These are phyloP conservation scores for Leptomonas seymouri DNA, from an alignment of 208 protist species.

Conservation along the genomic window DNA sequence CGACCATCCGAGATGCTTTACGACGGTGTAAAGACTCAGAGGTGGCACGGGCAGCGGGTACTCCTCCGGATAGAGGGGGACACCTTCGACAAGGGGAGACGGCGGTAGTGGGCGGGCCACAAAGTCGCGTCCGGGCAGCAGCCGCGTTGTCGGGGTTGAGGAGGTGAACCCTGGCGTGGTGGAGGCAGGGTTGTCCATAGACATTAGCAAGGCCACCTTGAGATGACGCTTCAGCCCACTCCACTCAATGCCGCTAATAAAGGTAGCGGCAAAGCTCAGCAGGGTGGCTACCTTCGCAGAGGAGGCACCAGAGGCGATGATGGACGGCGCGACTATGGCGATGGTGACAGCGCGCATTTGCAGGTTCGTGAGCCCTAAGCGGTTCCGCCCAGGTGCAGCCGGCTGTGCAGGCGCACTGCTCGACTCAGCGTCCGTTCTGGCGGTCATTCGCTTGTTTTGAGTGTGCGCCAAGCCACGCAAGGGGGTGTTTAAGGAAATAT, in stretches of 20 bases:
- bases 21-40: constrained; percentile 39
- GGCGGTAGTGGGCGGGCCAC: constrained; percentile 21
- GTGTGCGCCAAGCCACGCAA: not conserved
- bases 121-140: constrained; percentile 10
- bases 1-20: constrained; percentile 63
- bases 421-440: not conserved
- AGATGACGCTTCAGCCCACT: constrained; percentile 81
- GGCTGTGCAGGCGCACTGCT: constrained; percentile 2
- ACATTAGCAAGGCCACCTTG: constrained; percentile 72
- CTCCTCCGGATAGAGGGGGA: constrained; percentile 41
- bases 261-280: constrained; percentile 52
- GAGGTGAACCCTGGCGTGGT: constrained; percentile 3
- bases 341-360: constrained; percentile 66
- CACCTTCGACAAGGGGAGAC: constrained; percentile 29
- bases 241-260: constrained; percentile 76
- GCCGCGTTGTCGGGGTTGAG: not conserved
- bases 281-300: constrained; percentile 44
- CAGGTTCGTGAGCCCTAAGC: constrained; percentile 50
- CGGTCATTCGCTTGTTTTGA: not conserved
- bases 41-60: constrained; percentile 62
- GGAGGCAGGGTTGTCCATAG: constrained; percentile 14
- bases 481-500: not conserved
- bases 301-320: constrained; percentile 43
- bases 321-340: constrained; percentile 48
- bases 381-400: constrained; percentile 20